A percentile compares a stretch with the other conserved stretches of the same genome.
Evolutionary conservation across 805 yeast genomes (phyloP).

Genomic region (Barnettozyma salicaria): DNA sequence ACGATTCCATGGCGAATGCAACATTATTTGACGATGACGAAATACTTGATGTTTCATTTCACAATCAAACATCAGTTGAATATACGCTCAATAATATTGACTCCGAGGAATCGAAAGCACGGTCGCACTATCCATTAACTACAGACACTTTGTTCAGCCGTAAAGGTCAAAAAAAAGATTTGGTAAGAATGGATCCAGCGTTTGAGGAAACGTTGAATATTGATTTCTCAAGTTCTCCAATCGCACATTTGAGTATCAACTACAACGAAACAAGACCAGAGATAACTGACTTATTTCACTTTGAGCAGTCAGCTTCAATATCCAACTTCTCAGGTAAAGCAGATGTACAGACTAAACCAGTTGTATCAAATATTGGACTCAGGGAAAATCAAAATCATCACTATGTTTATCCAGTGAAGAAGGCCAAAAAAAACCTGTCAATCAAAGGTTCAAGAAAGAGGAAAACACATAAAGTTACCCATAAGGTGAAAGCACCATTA

Average conservation of each 20-base stretch:
- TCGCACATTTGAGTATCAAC: constrained; percentile 16
- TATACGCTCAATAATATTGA: not conserved
- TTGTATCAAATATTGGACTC: too few relatives aligned
- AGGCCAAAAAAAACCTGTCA: not conserved
- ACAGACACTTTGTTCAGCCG: constrained; percentile 3
- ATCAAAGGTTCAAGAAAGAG: not conserved
- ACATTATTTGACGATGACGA: constrained; percentile 6
- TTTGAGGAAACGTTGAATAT: not conserved
- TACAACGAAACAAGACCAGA: constrained; percentile 19
- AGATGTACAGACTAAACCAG: not conserved
- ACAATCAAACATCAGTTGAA: not conserved
- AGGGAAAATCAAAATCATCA: too few relatives aligned
- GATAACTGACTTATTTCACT: constrained; percentile 15
- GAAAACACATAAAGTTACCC: not conserved
- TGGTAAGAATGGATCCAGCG: not conserved
- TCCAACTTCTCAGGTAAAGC: not conserved
- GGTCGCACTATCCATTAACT: not conserved
- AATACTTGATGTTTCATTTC: constrained; percentile 4
- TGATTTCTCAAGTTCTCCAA: constrained; percentile 15
- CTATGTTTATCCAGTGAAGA: not conserved
- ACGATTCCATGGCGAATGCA: not conserved
- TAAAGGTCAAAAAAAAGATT: not conserved
- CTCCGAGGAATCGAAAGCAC: too few relatives aligned
- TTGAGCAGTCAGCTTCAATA: constrained; percentile 1
- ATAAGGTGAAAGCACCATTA: not conserved